Evolutionary conservation across 2,329 filamentous ascomycete species (phyloP), one percentile per base, ranked within the genome.

Genomic region (Paraphaeosphaeria minitans): DNA sequence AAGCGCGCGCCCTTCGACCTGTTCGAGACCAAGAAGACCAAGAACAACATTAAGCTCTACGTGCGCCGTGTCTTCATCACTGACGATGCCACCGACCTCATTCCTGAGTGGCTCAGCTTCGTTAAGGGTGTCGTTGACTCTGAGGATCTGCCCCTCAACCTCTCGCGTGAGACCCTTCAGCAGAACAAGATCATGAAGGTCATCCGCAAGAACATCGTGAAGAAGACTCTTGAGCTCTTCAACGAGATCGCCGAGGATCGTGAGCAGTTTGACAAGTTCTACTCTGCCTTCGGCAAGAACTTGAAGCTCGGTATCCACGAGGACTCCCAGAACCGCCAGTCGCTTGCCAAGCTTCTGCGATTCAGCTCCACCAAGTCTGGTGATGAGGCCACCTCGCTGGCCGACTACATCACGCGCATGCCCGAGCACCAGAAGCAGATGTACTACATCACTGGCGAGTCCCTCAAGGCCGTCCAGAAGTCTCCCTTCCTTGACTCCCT

Each of bases 131-230:
- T 99, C 74, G 95, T 99, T 81, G 95, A 99, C 85, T 99, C 95
- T 76, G 95, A 99, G 88, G 95, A 99, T 81, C 91, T 99, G 65
- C 95, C 95, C 73, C 91, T 99, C 81, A 99, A 99, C 89, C 83
- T 99, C 85, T 98, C 95, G 77, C 95, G 95, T 90, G 95, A 99
- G 89, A 98, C 94, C 59, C 92, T 99, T 52, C 95, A 99, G 85
- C 95, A 98, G 87, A 99, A 98, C 91, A 98, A 98, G 93, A 99
- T 99, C 87, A 98, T 98, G 95, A 98, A 98, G 91, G 95, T 98
- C 82, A 98, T 98, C 88, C 96, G 96, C 89, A 99, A 99, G 93
- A 99, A 99, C 90, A 97, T 99, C 69, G 93, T 99, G 87, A 99
- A 98, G 93, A 99, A 99, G 92, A 92, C 92, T 68, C 92, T 99